Conservation (phyloP, 768 basidiomycete species). For the Hericium alpestre region DNA sequence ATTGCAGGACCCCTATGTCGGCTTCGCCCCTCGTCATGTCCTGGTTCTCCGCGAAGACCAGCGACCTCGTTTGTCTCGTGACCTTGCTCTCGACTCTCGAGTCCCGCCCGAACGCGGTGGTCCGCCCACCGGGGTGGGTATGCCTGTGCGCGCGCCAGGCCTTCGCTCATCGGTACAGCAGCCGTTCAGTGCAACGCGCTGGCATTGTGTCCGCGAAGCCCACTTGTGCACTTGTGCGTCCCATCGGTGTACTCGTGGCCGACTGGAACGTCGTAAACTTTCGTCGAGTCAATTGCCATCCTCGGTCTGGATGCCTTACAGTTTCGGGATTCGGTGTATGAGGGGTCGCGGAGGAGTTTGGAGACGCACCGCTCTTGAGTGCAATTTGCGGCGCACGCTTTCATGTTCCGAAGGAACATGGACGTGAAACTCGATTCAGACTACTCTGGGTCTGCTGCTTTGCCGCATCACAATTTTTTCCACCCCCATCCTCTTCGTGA, state of each 20-base stretch:
- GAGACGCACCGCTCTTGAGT: slow-evolving; percentile 40
- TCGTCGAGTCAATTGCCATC: neutral
- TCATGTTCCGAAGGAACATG: slow-evolving; percentile 7
- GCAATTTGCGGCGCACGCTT: slow-evolving; percentile 52
- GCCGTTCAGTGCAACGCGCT: neutral
- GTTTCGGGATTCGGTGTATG: slow-evolving; percentile 12
- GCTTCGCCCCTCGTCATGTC: too few species aligned
- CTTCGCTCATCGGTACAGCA: too few species aligned
- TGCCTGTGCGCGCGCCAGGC: too few species aligned
- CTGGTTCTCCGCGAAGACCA: too few species aligned
- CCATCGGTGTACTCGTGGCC: too few species aligned
- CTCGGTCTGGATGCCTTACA: neutral
- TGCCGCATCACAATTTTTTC: slow-evolving; percentile 18
- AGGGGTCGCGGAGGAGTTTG: slow-evolving; percentile 8
- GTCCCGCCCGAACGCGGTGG: too few species aligned
- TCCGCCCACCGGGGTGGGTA: too few species aligned
- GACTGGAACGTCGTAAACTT: neutral
- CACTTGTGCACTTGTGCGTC: neutral
- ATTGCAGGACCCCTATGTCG: too few species aligned
- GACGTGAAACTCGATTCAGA: slow-evolving; percentile 55
- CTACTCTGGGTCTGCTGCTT: slow-evolving; percentile 53
- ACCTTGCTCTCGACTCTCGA: too few species aligned
- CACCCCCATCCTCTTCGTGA: slow-evolving; percentile 17
- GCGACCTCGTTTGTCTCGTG: too few species aligned
- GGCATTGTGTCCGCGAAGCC: neutral